Percentiles rank a stretch among this genome's conserved stretches.
phyloP scores from a whole-genome alignment of 768 basidiomycete genomes.

The Mrakia blollopis region DNA sequence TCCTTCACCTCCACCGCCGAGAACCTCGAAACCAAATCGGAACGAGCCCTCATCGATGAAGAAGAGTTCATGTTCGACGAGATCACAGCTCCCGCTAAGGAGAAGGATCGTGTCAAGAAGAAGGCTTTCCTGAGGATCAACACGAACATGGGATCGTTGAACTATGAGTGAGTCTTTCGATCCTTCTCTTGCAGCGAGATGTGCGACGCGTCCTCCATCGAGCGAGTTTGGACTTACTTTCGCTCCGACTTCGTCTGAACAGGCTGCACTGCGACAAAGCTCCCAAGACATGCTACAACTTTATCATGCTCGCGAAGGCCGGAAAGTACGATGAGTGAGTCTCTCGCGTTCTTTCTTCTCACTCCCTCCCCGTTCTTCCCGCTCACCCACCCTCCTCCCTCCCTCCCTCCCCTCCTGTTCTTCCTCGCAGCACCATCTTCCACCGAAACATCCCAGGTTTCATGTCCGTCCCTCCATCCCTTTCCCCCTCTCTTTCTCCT shows the following conservation, averaged over 20 bases:
- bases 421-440: slow-evolving; percentile 27
- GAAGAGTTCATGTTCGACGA: slow-evolving; percentile 99
- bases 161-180: slow-evolving; percentile 61
- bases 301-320: slow-evolving; percentile 81
- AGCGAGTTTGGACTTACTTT: too few relatives aligned
- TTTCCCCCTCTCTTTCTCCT: too few relatives aligned
- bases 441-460: slow-evolving; percentile 33
- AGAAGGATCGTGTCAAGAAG: slow-evolving; percentile 83
- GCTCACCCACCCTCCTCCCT: too few relatives aligned
- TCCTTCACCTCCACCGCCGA: slow-evolving; percentile 89
- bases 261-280: slow-evolving; percentile 74
- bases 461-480: background rate
- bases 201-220: too few relatives aligned
- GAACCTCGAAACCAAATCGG: slow-evolving; percentile 63
- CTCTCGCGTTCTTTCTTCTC: background rate
- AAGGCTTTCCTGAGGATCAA: slow-evolving; percentile 94
- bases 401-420: background rate
- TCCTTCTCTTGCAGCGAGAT: too few relatives aligned
- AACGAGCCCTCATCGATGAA: slow-evolving; percentile 94
- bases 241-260: too few relatives aligned
- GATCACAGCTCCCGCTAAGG: slow-evolving; percentile 74
- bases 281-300: slow-evolving; percentile 98
- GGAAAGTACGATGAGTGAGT: slow-evolving; percentile 85
- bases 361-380: background rate
- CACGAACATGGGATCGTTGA: slow-evolving; percentile 66